phyloP scores from a whole-genome alignment of 257 asterid species.

The Penstemon newberryi region DNA sequence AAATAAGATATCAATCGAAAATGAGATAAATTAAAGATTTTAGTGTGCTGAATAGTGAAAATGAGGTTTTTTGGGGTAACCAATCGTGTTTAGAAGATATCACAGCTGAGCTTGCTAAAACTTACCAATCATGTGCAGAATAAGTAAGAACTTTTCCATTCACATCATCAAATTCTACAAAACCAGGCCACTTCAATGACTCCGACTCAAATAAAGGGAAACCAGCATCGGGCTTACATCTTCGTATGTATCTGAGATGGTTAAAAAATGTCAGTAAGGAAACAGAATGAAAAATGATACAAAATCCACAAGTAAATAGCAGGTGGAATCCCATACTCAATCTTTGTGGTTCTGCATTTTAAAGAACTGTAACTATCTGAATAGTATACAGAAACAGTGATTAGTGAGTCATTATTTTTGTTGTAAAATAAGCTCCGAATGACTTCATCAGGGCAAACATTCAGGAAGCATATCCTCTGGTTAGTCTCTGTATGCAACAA shows the following conservation, averaged over 20 bases:
- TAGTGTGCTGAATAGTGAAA: too few relatives aligned
- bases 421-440: conserved; percentile 87
- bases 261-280: background rate
- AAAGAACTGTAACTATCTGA: conserved; percentile 76
- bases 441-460: conserved; percentile 79
- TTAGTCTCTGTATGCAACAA: conserved; percentile 63
- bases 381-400: conserved; percentile 84
- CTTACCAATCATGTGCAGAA: conserved; percentile 77
- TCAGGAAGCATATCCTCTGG: conserved; percentile 77
- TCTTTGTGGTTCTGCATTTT: conserved; percentile 84
- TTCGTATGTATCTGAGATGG: conserved; percentile 58
- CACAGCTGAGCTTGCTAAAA: background rate
- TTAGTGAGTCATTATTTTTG: conserved; percentile 83
- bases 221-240: conserved; percentile 89
- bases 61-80: background rate
- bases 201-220: conserved; percentile 78
- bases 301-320: conserved; percentile 1
- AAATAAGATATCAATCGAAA: too few relatives aligned
- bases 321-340: conserved; percentile 54
- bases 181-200: conserved; percentile 91
- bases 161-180: conserved; percentile 87
- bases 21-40: too few relatives aligned
- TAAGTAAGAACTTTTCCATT: conserved; percentile 86
- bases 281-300: conserved; percentile 4
- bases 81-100: background rate